Evolutionary conservation across 2,329 filamentous ascomycete species (phyloP), one percentile per base, ranked within the genome.

Genomic region (Alternaria sp.): DNA sequence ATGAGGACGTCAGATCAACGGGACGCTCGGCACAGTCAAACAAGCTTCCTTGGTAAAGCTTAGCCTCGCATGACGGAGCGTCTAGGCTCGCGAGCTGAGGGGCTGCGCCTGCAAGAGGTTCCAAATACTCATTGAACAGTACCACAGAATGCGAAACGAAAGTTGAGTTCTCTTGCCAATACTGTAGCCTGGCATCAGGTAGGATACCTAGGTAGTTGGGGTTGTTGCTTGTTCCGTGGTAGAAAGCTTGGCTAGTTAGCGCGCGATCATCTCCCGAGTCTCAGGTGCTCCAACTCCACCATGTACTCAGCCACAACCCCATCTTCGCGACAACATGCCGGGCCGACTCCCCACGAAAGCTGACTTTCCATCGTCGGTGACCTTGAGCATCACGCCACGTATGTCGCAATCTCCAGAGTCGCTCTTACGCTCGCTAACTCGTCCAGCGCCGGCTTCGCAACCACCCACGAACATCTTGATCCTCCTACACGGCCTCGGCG

Each of bases 401-500:
- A 81, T 76, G 83, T 62, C 28, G 17, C n/a, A 13, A 32, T 40
- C 7, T 23, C 25, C 40, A 52, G 30, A 23, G 15, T 30, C 36
- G 21, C 30, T 8, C 26, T n/a, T 12, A 11, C 44, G 4, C 21
- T 21, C 7, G 55, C 73, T 78, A 54, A 78, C 69, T 3, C 28
- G 15, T 13, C 8, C 66, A 74, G 72, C 79, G 74, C 82, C 83
- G 13, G 73, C 66, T 30, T 75, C 77, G 25, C 87, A 91, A 64
- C 86, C 86, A 12, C 88, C 90, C 10, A 91, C 89, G 46, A 90
- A 94, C 71, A 85, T 96, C 69, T 88, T 97, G 65, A 82, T 97
- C 74, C 87, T 97, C 55, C 88, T 97, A 61, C 93, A 97, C 79
- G 93, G 93, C 67, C 87, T 97, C 12, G 93, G 93, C 66, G 93